A percentile compares a stretch with the other conserved stretches of the same genome.
Evolutionary conservation across 768 basidiomycete genomes (phyloP).

Genomic region (Botryobasidium botryosum): DNA sequence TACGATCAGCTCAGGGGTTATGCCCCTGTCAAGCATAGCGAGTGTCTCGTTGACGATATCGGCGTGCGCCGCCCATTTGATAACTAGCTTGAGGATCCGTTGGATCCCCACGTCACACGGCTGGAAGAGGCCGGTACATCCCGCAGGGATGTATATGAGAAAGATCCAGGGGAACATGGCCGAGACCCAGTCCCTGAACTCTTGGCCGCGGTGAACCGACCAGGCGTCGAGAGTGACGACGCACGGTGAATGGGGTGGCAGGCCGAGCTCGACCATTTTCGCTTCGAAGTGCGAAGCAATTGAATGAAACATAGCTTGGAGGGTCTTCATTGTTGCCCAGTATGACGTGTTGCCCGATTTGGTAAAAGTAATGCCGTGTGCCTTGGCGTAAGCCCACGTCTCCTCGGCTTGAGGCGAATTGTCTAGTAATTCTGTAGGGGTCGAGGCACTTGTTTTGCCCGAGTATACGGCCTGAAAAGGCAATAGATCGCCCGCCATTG

Average conservation of each 20-base stretch:
- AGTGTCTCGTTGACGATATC: constrained; percentile 18
- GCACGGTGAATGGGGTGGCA: background rate
- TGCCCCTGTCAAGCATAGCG: background rate
- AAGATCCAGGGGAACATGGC: constrained; percentile 19
- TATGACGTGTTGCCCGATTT: constrained; percentile 14
- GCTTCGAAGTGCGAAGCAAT: constrained; percentile 7
- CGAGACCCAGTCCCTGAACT: constrained; percentile 23
- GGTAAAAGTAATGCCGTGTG: constrained; percentile 16
- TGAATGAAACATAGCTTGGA: constrained; percentile 1
- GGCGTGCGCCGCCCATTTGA: constrained; percentile 20
- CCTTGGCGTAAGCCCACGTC: constrained; percentile 9
- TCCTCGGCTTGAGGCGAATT: constrained; percentile 11
- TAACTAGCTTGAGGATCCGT: constrained; percentile 22
- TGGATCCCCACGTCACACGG: constrained; percentile 24
- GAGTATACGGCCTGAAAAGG: constrained; percentile 26
- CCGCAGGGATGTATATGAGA: constrained; percentile 21
- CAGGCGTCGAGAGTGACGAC: constrained; percentile 11
- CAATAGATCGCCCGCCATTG: constrained; percentile 19
- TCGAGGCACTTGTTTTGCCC: constrained; percentile 17
- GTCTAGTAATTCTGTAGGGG: constrained; percentile 16
- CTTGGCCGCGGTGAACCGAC: constrained; percentile 23
- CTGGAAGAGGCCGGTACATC: constrained; percentile 19
- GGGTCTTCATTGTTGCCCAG: constrained; percentile 9
- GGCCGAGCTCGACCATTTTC: constrained; percentile 2
- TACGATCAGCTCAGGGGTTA: too few relatives aligned